These are phyloP conservation scores for Galeopsis tetrahit DNA, from an alignment of 257 asterid species.

Conservation along the genomic window DNA sequence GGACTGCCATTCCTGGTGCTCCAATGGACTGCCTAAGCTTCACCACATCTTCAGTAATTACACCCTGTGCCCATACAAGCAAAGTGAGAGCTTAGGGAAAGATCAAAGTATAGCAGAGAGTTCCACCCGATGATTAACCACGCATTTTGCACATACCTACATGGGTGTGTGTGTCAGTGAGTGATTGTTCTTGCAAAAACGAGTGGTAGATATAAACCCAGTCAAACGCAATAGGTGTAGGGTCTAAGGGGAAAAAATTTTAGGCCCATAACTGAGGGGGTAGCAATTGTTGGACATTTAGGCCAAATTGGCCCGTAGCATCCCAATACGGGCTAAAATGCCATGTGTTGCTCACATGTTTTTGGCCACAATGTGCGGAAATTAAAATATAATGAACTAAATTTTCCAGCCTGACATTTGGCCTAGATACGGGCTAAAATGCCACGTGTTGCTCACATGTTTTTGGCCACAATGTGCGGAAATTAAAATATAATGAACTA, in stretches of 20 bases:
- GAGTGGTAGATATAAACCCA: background rate
- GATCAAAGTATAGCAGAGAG: slow-evolving; percentile 17
- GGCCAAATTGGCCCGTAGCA: too few relatives aligned
- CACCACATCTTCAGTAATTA: slow-evolving; percentile 92
- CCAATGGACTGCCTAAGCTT: slow-evolving; percentile 84
- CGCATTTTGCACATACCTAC: background rate
- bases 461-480: too few relatives aligned
- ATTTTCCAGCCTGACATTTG: too few relatives aligned
- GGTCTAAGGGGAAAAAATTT: background rate
- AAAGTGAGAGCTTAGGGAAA: slow-evolving; percentile 13
- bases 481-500: too few relatives aligned
- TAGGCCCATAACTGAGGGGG: too few relatives aligned
- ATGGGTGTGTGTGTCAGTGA: background rate
- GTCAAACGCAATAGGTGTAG: background rate
- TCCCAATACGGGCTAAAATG: too few relatives aligned
- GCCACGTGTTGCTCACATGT: too few relatives aligned
- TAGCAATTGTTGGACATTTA: too few relatives aligned
- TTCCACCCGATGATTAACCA: background rate
- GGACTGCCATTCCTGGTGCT: slow-evolving; percentile 99
- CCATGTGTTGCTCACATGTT: too few relatives aligned
- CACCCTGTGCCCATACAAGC: slow-evolving; percentile 64
- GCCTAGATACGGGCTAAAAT: too few relatives aligned
- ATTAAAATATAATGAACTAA: too few relatives aligned
- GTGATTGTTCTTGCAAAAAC: background rate
- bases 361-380: too few relatives aligned